Evolutionary conservation across 768 basidiomycete species (phyloP), one percentile per base, ranked within the genome.

Genomic region (Gymnopilus dilepis): DNA sequence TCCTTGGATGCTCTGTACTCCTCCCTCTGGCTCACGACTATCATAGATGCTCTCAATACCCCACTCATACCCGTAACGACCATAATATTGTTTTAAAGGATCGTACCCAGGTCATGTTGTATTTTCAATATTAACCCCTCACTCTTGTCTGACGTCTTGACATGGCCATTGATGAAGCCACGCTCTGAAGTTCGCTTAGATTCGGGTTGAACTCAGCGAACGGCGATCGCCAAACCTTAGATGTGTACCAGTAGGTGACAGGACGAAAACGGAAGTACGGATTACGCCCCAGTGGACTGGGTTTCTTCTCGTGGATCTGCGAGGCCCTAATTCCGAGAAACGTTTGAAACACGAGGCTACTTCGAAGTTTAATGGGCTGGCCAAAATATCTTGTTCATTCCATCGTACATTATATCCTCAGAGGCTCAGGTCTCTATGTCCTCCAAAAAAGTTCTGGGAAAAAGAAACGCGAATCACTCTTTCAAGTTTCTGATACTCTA

Each of bases 171-270:
- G 28, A 28, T 17, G 28, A 6, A 50, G 31, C 31, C 15, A 47
- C 24, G 2, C 26, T 31, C 13, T 50, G 7, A 15, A 50, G 11
- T 6, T 31, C 28, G 47, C 6, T 28, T 50, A 50, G 15, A 50
- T 50, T 48, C 17, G 15, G 31, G 24, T 50, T 50, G 26, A 50
- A 50, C 47, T 50, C 47, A 50, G 47, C 47, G 47, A 50, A 50
- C 31, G n/a, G n/a, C 47, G 17, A 31, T 22, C 26, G 0, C 0
- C 30, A n/a, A 50, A 50, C 47, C 17, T 50, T 50, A 50, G 47
- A 50, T 50, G 15, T 30, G 26, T 50, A 9, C 24, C 4, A 19
- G 12, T 19, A 17, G 4, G 26, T 50, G 28, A n/a, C n/a, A 1
- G n/a, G 17, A n/a, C 47, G 2, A 28, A 50, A 30, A 15, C 9